Evolutionary conservation across 352 stramenopile species (phyloP).

Genomic region (Globisporangium emineosum): DNA sequence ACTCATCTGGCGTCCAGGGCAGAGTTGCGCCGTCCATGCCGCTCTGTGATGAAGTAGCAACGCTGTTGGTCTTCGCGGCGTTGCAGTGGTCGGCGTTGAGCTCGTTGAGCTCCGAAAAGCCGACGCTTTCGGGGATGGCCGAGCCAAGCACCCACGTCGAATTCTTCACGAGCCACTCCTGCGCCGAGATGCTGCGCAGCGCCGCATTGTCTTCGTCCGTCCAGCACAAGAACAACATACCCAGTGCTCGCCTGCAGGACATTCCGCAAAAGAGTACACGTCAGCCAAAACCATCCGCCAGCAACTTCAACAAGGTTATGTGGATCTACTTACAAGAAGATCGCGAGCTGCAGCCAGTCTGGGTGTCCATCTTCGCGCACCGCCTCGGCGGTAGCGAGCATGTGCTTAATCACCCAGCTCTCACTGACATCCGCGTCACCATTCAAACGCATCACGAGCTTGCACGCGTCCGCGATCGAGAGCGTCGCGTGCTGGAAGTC

Average conservation of each 20-base stretch:
- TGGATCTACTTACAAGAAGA: constrained; percentile 59
- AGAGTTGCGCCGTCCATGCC: constrained; percentile 45
- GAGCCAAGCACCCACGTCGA: constrained; percentile 65
- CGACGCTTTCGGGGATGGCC: constrained; percentile 55
- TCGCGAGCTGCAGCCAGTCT: constrained; percentile 74
- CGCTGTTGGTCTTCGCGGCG: constrained; percentile 4
- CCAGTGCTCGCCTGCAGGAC: constrained; percentile 43
- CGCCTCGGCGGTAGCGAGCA: constrained; percentile 58
- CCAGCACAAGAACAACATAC: constrained; percentile 78
- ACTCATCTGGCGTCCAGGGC: constrained; percentile 80
- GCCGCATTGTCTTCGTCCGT: constrained; percentile 60
- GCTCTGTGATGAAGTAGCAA: background rate
- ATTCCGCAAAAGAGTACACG: background rate
- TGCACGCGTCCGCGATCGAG: constrained; percentile 59
- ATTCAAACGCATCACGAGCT: constrained; percentile 56
- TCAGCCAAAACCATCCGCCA: background rate
- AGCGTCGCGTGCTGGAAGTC: constrained; percentile 48
- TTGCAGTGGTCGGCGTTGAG: constrained; percentile 59
- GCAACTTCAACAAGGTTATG: background rate
- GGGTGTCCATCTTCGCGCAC: constrained; percentile 68
- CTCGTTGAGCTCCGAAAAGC: constrained; percentile 57
- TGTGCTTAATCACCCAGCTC: constrained; percentile 72
- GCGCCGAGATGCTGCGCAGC: constrained; percentile 64
- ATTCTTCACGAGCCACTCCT: constrained; percentile 66
- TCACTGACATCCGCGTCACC: constrained; percentile 37